A percentile compares a stretch with the other conserved stretches of the same genome.
These are phyloP conservation scores for Yamadazyma atlantica DNA, from an alignment of 1,139 yeast genomes.

Conservation along the genomic window DNA sequence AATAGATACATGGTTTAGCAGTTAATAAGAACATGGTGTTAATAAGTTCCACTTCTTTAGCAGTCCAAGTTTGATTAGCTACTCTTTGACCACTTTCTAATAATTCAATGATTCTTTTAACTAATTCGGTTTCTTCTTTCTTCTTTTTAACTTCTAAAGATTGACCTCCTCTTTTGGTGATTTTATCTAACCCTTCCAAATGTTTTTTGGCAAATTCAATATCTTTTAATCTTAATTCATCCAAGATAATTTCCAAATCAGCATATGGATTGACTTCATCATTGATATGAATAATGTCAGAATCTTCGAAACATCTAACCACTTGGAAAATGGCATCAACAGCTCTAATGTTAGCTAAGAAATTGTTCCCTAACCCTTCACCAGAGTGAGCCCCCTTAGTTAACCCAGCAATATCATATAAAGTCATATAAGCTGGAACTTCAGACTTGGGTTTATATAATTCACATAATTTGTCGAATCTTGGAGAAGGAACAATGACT, in stretches of 20 bases:
- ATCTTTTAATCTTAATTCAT: slow-evolving; percentile 94
- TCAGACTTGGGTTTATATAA: slow-evolving; percentile 80
- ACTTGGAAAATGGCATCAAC: slow-evolving; percentile 98
- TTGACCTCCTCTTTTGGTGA: slow-evolving; percentile 93
- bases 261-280: slow-evolving; percentile 97
- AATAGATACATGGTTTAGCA: slow-evolving; percentile 94
- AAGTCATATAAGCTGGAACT: slow-evolving; percentile 92
- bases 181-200: slow-evolving; percentile 81
- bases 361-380: slow-evolving; percentile 98
- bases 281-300: slow-evolving; percentile 96
- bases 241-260: slow-evolving; percentile 88
- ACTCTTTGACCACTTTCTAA: slow-evolving; percentile 86
- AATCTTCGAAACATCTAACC: slow-evolving; percentile 96
- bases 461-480: slow-evolving; percentile 73
- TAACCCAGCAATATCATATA: slow-evolving; percentile 96
- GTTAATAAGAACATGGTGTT: slow-evolving; percentile 86
- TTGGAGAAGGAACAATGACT: slow-evolving; percentile 91
- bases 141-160: slow-evolving; percentile 91
- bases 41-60: slow-evolving; percentile 86
- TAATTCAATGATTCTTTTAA: slow-evolving; percentile 69
- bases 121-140: slow-evolving; percentile 87
- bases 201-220: slow-evolving; percentile 93
- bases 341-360: slow-evolving; percentile 95
- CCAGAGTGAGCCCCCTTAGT: slow-evolving; percentile 97
- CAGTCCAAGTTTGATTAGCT: slow-evolving; percentile 86